phyloP scores from a whole-genome alignment of 208 protist genomes.

The Lotmaria passim region DNA sequence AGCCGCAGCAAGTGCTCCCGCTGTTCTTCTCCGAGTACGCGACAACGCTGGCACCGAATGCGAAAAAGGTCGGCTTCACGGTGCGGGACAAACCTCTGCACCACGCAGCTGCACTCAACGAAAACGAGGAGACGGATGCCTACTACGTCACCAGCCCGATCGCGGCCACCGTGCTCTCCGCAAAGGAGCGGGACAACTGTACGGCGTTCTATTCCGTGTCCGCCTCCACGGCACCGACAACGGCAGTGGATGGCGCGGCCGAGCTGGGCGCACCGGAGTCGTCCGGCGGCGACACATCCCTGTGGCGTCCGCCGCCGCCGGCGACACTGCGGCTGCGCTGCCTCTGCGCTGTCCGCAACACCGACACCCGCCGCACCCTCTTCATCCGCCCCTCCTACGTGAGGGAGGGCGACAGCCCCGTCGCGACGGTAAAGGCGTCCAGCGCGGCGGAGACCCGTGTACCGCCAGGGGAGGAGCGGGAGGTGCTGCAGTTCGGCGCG shows the following conservation, averaged over 20 bases:
- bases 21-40: conserved; percentile 35
- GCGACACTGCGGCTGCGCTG: conserved; percentile 14
- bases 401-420: neutral
- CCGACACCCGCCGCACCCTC: conserved; percentile 15
- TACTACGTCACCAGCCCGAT: conserved; percentile 29
- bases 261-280: neutral
- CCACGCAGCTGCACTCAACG: neutral
- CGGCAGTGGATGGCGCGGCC: neutral
- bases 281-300: neutral
- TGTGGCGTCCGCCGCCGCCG: conserved; percentile 17
- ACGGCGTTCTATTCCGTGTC: conserved; percentile 33
- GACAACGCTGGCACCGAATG: conserved; percentile 17
- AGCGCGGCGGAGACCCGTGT: conserved; percentile 16
- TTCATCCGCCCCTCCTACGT: conserved; percentile 4
- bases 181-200: conserved; percentile 10
- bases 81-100: conserved; percentile 16
- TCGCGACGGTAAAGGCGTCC: conserved; percentile 9
- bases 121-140: conserved; percentile 17
- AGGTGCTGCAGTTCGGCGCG: conserved; percentile 17
- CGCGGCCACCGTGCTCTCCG: conserved; percentile 20
- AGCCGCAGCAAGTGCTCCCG: conserved; percentile 23
- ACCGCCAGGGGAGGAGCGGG: conserved; percentile 13
- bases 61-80: conserved; percentile 17
- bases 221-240: no score
- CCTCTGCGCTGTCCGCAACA: conserved; percentile 28